Percentiles rank a stretch among this genome's conserved stretches.
Evolutionary conservation across 768 basidiomycete genomes (phyloP).

Genomic region (Trametes cingulata): DNA sequence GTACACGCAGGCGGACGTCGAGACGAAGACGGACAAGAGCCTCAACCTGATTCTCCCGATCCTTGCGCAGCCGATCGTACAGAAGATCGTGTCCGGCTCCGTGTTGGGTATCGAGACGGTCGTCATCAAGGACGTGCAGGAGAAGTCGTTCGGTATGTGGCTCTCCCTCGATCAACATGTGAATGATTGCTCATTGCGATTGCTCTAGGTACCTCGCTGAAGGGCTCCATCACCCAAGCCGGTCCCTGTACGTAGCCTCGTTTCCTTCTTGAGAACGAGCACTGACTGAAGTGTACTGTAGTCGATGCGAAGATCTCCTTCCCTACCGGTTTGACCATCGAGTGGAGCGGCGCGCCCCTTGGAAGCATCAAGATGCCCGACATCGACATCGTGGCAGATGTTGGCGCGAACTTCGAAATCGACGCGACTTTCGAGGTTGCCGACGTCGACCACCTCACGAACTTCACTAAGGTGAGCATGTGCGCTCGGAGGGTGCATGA

Average conservation of each 20-base stretch:
- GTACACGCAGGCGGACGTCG: slow-evolving; percentile 58
- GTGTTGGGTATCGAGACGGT: slow-evolving; percentile 58
- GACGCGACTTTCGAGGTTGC: slow-evolving; percentile 59
- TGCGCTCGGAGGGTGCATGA: no score
- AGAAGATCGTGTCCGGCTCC: slow-evolving; percentile 63
- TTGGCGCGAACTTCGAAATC: slow-evolving; percentile 59
- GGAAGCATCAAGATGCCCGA: slow-evolving; percentile 63
- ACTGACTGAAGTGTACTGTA: slow-evolving; percentile 2
- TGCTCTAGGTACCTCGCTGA: slow-evolving; percentile 34
- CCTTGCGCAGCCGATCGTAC: slow-evolving; percentile 74
- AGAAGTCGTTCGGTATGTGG: slow-evolving; percentile 56
- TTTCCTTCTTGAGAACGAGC: slow-evolving; percentile 5
- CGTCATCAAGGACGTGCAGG: slow-evolving; percentile 57
- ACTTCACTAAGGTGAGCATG: slow-evolving; percentile 63
- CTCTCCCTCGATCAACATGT: neutral
- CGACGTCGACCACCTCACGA: slow-evolving; percentile 55
- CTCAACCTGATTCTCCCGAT: slow-evolving; percentile 66
- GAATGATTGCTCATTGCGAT: no score
- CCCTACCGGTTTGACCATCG: slow-evolving; percentile 57
- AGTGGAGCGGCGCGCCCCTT: slow-evolving; percentile 57
- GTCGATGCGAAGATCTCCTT: slow-evolving; percentile 74
- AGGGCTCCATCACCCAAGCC: slow-evolving; percentile 65
- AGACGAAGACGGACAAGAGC: slow-evolving; percentile 59
- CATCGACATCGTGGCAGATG: slow-evolving; percentile 57
- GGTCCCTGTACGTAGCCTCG: slow-evolving; percentile 60